Conservation (phyloP, 2,329 filamentous ascomycete genomes). For the Hypoxylon sp. region DNA sequence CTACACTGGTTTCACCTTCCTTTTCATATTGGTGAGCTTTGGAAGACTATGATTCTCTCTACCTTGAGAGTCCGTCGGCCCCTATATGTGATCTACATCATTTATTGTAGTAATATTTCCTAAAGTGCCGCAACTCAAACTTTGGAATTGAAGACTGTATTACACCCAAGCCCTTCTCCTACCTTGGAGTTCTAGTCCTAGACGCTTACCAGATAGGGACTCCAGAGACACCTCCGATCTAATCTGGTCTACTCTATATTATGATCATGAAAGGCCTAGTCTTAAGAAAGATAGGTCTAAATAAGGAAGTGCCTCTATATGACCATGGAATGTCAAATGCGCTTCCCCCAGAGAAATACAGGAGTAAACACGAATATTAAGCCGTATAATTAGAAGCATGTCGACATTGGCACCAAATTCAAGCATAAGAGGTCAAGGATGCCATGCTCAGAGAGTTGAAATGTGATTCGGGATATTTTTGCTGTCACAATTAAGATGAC, state of each 20-base stretch:
- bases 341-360: neutral
- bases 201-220: neutral
- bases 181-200: too few species aligned
- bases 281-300: neutral
- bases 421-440: neutral
- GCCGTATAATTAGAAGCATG: neutral
- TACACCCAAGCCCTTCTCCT: neutral
- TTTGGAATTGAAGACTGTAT: neutral
- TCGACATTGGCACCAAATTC: neutral
- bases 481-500: neutral
- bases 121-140: neutral
- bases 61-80: too few species aligned
- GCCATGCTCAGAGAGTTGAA: neutral
- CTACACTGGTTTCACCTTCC: too few species aligned
- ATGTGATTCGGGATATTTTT: neutral
- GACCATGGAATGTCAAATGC: neutral
- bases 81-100: neutral
- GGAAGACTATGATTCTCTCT: too few species aligned
- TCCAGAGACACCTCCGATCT: neutral
- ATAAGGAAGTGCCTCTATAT: neutral
- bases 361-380: neutral
- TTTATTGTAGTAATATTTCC: neutral
- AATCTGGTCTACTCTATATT: neutral
- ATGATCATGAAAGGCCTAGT: neutral
- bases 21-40: too few species aligned